These are phyloP conservation scores for Chlorella vulgaris DNA, from an alignment of 139 green algal species.

Conservation along the genomic window DNA sequence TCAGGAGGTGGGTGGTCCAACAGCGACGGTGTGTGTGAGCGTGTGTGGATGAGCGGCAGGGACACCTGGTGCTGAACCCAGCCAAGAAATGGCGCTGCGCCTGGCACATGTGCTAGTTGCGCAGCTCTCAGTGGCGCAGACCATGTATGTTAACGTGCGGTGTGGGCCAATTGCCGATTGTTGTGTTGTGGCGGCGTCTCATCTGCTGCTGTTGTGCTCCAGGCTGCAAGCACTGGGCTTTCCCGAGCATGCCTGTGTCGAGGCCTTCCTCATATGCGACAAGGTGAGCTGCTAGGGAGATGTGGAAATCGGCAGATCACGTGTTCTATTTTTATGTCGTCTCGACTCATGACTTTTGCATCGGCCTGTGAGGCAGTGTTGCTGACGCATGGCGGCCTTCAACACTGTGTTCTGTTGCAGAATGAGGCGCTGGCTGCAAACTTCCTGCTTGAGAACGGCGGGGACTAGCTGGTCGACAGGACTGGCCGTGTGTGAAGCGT, in stretches of 20 bases:
- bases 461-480: slow-evolving; percentile 25
- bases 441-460: slow-evolving; percentile 88
- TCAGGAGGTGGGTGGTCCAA: slow-evolving; percentile 43
- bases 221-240: slow-evolving; percentile 93
- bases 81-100: too few species aligned
- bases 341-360: too few species aligned
- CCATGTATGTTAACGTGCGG: not conserved
- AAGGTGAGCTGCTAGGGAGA: slow-evolving; percentile 47
- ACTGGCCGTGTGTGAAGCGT: too few species aligned
- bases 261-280: slow-evolving; percentile 97
- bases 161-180: too few species aligned
- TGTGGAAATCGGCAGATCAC: too few species aligned
- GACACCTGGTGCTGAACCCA: too few species aligned
- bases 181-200: too few species aligned
- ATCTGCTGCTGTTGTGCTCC: not conserved
- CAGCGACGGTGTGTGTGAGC: not conserved
- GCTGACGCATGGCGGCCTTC: too few species aligned
- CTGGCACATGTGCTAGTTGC: too few species aligned
- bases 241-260: slow-evolving; percentile 57
- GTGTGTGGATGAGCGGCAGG: not conserved
- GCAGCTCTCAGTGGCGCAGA: too few species aligned
- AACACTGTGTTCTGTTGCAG: slow-evolving; percentile 1
- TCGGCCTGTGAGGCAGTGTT: too few species aligned
- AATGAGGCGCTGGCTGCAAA: slow-evolving; percentile 90
- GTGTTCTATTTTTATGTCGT: too few species aligned